Base-by-base conservation (phyloP, 2,329 filamentous ascomycete species). In the Pestalotiopsis sp. region DNA sequence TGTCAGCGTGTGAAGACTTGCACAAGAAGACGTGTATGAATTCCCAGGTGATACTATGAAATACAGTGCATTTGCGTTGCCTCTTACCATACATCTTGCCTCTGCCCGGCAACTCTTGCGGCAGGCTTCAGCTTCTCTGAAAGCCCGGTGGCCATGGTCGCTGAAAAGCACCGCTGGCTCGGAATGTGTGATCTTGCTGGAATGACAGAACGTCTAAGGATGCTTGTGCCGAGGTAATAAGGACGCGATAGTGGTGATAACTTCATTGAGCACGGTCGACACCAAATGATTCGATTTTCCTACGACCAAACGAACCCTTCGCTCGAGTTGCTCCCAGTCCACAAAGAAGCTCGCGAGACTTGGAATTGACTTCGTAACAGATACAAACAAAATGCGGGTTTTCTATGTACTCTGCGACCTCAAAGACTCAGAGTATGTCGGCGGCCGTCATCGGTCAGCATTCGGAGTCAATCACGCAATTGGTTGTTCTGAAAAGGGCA, bases 31-130 rank as follows among this genome's bases (percentile, higher is more conserved):
- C 7, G 31, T 9, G 41, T 45, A 45, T 14, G 12, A 4, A 45
- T 13, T 45, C 13, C 4, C 13, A 5, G 41, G 31, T 36, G 31
- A 36, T 5, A 36, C 6, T 52, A n/a, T 23, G 17, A n/a, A 52
- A 20, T 23, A 52, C 4, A 52, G 3, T 3, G 45, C n/a, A 52
- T 3, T 6, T n/a, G 1, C 45, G 2, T 5, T n/a, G 2, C 11
- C 11, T 9, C 45, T 77, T 71, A 86, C 85, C 85, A 87, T 52
- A 87, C 85, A 83, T 87, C 82, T 71, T 87, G 83, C 75, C 82
- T 79, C 74, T 84, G 82, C 25, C 82, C 82, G 11, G 83, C 81
- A 20, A 87, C 85, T 31, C 85, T 77, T 31, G 83, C 83, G 4
- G 85, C 85, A 49, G 85, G 85, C 79, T 83, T 84, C 45, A 87